A percentile compares a stretch with the other conserved stretches of the same genome.
Evolutionary conservation across 306 rosid species (phyloP).

Genomic region (Cyclanthera cordifolia): DNA sequence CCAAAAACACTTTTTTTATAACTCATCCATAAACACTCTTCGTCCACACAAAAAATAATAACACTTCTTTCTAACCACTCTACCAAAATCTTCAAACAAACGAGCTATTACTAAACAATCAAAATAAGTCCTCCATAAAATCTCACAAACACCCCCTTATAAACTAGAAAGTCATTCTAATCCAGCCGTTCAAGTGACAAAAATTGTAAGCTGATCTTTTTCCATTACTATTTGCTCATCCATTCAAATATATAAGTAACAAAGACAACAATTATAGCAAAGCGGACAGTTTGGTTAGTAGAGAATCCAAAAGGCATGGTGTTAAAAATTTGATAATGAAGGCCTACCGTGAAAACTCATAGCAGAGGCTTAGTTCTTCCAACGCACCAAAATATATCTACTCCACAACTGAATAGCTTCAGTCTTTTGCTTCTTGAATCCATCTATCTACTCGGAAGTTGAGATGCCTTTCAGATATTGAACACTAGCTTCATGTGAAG

Average conservation of each 20-base stretch:
- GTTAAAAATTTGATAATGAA: background rate
- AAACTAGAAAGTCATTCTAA: too few species aligned
- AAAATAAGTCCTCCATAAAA: too few species aligned
- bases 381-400: background rate
- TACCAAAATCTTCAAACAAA: too few species aligned
- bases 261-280: background rate
- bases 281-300: background rate
- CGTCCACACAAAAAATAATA: too few species aligned
- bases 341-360: conserved; percentile 4
- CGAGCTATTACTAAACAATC: too few species aligned
- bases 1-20: too few species aligned
- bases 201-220: too few species aligned
- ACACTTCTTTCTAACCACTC: too few species aligned
- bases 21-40: too few species aligned
- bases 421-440: conserved; percentile 1
- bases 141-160: too few species aligned
- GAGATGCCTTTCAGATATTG: background rate
- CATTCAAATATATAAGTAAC: background rate
- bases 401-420: background rate
- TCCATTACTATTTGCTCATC: background rate
- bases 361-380: background rate
- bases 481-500: background rate
- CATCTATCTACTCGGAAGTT: background rate
- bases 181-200: too few species aligned
- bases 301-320: background rate